These are phyloP conservation scores for Emmonsia crescens DNA, from an alignment of 2,329 filamentous ascomycete genomes.

Conservation along the genomic window DNA sequence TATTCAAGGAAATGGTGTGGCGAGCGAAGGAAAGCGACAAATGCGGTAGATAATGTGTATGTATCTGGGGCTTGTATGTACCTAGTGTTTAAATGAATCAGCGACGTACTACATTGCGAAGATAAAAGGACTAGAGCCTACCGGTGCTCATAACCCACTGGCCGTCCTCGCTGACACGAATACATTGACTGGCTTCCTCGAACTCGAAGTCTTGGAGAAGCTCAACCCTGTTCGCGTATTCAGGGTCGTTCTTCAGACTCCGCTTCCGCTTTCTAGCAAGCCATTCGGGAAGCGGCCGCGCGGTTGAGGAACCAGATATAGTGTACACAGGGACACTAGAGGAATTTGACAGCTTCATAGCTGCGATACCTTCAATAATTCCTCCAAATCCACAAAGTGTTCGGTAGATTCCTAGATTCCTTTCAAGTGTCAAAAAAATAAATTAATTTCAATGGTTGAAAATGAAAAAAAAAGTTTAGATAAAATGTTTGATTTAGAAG, in stretches of 20 bases:
- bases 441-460: background rate
- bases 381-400: background rate
- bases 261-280: constrained; percentile 80
- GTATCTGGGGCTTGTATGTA: constrained; percentile 71
- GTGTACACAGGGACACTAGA: constrained; percentile 86
- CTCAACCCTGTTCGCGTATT: constrained; percentile 89
- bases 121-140: constrained; percentile 27
- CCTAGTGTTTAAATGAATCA: constrained; percentile 28
- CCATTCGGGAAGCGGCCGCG: constrained; percentile 87
- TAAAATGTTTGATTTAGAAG: background rate
- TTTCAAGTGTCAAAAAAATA: background rate
- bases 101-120: background rate
- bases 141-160: constrained; percentile 96
- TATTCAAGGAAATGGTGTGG: constrained; percentile 84
- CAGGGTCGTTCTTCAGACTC: constrained; percentile 81
- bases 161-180: constrained; percentile 86
- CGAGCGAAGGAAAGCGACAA: constrained; percentile 86
- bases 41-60: constrained; percentile 89
- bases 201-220: constrained; percentile 96
- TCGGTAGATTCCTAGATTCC: background rate
- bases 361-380: constrained; percentile 3
- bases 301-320: constrained; percentile 80
- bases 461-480: background rate
- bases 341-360: constrained; percentile 48
- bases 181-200: constrained; percentile 84